Evolutionary conservation across 805 yeast species (phyloP), one percentile per base, ranked within the genome.

Genomic region (Ogataea trehaloabstinens): DNA sequence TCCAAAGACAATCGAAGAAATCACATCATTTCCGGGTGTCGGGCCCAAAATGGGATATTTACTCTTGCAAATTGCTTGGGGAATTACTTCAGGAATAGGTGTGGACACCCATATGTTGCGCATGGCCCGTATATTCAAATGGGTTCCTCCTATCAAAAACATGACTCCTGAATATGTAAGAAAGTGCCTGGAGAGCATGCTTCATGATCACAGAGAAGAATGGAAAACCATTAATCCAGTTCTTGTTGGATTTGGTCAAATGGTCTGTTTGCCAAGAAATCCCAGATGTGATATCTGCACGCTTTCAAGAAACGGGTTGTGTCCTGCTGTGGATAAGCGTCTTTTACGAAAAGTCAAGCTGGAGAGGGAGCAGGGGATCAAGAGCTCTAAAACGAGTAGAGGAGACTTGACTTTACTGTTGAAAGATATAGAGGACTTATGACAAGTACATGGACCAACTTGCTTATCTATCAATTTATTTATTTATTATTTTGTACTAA

Each of bases 21-120:
- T 90, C 36, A 69, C 75, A 4, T 60, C 73, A 0, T 64, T 90
- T 22, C 96, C 96, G 0, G 98, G 98, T 0, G 95, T 90, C 3
- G 98, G 98, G 0, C 96, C 96, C 6, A 90, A 90, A 58, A 90
- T 90, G 98, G 95, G 95, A 0, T 84, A 76, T 56, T 63, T 90
- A 28, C 70, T 90, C 2, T 65, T 88, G 42, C 95, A 88, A 52
- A 74, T 78, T 28, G 95, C 93, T 0, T 89, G 96, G 96, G 66
- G 70, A 29, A 66, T 81, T 42, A 80, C 72, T 37, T 66, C 69
- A 11, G 97, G 97, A 0, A 86, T 90, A n/a, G 96, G 97, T 6
- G 96, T 90, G 8, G 98, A 90, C 57, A 90, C 87, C 3, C 98
- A 90, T 60, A 78, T 90, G 37, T 90, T 85, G 51, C 67, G 98